phyloP scores from a whole-genome alignment of 306 rosid genomes.

The Trifolium pratense region DNA sequence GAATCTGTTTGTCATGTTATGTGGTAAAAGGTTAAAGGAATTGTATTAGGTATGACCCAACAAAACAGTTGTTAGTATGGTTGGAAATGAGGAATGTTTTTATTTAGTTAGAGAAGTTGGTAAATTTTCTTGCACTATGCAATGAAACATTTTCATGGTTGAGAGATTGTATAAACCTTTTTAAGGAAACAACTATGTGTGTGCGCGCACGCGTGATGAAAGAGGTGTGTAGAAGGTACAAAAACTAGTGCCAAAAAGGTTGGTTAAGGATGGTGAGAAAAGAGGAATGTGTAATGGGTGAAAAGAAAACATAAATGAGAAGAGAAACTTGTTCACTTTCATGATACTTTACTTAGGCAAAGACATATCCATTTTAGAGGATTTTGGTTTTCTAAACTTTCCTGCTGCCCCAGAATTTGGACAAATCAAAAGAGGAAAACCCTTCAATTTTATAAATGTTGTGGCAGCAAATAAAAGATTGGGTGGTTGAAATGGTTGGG shows the following conservation, averaged over 20 bases:
- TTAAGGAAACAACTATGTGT: constrained; percentile 21
- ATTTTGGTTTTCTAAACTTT: background rate
- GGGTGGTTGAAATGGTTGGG: background rate
- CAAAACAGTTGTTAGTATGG: constrained; percentile 41
- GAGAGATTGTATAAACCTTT: background rate
- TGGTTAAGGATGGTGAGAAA: constrained; percentile 59
- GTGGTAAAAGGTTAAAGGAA: constrained; percentile 35
- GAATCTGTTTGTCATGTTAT: constrained; percentile 2
- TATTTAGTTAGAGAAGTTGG: background rate
- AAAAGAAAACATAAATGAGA: constrained; percentile 43
- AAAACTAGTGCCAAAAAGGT: constrained; percentile 38
- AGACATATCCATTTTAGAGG: background rate
- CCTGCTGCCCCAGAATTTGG: background rate
- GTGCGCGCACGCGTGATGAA: background rate
- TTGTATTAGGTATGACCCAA: constrained; percentile 47
- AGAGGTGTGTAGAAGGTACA: constrained; percentile 31
- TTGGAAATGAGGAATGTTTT: constrained; percentile 23
- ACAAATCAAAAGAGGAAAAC: background rate
- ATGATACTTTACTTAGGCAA: background rate
- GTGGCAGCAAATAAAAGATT: background rate
- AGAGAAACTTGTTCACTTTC: constrained; percentile 16
- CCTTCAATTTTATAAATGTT: background rate
- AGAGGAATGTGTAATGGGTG: constrained; percentile 37
- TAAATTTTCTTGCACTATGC: background rate
- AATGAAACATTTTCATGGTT: constrained; percentile 13